phyloP scores from a whole-genome alignment of 129 eudicot genomes.

The Scalesia atractyloides region DNA sequence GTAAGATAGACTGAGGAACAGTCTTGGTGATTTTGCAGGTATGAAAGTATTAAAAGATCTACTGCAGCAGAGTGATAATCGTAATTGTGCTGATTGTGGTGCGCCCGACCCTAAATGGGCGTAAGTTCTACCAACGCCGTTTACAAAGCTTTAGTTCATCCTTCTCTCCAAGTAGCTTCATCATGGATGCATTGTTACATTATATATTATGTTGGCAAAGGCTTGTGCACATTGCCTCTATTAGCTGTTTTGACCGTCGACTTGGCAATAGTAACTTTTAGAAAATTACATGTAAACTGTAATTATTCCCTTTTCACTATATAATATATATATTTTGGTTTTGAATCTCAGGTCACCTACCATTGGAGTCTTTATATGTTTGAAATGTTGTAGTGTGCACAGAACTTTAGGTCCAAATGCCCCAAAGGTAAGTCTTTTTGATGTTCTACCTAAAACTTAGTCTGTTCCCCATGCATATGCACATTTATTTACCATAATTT shows the following conservation, averaged over 20 bases:
- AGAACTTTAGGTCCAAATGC: conserved; percentile 75
- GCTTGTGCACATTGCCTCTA: neutral
- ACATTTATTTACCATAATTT: neutral
- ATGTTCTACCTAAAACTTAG: neutral
- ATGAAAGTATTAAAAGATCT: conserved; percentile 79
- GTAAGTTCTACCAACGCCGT: conserved; percentile 55
- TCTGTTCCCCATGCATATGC: too few species aligned
- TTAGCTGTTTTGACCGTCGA: neutral
- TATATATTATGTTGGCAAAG: neutral
- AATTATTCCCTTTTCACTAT: neutral
- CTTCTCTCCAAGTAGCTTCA: conserved; percentile 1
- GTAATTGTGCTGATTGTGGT: conserved; percentile 84
- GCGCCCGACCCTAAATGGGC: conserved; percentile 98
- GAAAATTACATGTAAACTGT: neutral
- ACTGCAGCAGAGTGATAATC: conserved; percentile 73
- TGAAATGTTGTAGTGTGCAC: conserved; percentile 88
- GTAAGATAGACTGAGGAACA: conserved; percentile 20
- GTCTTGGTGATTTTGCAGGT: conserved; percentile 44
- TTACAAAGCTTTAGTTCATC: neutral
- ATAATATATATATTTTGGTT: neutral
- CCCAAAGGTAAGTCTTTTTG: conserved; percentile 54
- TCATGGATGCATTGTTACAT: neutral
- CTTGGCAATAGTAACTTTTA: neutral
- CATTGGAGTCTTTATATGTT: conserved; percentile 89
- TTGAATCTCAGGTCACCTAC: conserved; percentile 76